Base-by-base conservation (phyloP, 2,329 filamentous ascomycete genomes). In the Aspergillus pseudonomiae region DNA sequence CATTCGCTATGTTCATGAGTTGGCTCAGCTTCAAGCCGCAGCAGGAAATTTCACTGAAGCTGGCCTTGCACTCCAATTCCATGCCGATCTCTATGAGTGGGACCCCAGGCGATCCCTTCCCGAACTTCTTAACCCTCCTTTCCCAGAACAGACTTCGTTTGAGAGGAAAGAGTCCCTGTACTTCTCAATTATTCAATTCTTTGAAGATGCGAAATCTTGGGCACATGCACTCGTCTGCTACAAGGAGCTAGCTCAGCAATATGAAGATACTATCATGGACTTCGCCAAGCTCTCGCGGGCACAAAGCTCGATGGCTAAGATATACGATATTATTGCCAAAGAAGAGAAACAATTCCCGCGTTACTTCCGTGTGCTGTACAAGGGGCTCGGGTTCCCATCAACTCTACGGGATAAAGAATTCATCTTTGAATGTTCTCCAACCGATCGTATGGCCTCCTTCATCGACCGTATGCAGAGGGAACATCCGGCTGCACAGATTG, bases 131-230 rank as follows among this genome's bases (percentile, higher is more conserved):
- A 93, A 94, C 53, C 94, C 93, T 0, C 80, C 84, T n/a, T 91
- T 96, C 75, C 91, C 92, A 0, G 85, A 89, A 11, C 94, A 98
- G 76, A 90, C 90, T 0, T 88, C 92, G 1, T 98, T 98, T 72
- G 94, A 98, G 71, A 89, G 94, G 45, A 97, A 96, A 76, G 95
- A 98, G 78, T 86, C 88, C 43, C 86, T 98, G 57, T 97, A 96
- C 79, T 96, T 97, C 72, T 88, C 93, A 69, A 96, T 98, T 85
- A 96, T 98, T 75, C 93, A 94, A 77, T 86, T 94, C 75, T 97
- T 95, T 68, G 94, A 98, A 74, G 93, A 96, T 64, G 94, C 93
- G n/a, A 90, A 93, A 74, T 93, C 93, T 0, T 98, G 94, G 94
- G 91, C 91, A 71, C 92, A 92, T 76, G 94, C 94, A 1, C 81